Percentiles rank a stretch among this genome's conserved stretches.
Evolutionary conservation across 23 red algal genomes (phyloP).

Genomic region (Gracilaria vermiculophylla): DNA sequence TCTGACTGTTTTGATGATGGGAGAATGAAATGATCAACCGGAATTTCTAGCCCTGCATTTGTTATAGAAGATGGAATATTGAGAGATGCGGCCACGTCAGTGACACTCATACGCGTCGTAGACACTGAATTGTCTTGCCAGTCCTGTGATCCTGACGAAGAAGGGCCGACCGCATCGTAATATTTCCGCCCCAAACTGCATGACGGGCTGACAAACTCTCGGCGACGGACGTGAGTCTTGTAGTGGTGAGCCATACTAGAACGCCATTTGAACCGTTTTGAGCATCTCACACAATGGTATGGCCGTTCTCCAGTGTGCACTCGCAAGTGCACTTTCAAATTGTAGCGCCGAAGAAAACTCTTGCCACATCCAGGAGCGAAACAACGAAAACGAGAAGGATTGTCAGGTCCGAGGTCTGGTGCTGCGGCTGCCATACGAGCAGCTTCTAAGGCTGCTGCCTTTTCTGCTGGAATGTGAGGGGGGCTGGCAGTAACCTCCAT

Average conservation of each 20-base stretch:
- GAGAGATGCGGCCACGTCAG: neutral
- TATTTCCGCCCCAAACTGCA: neutral
- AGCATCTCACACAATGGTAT: constrained; percentile 58
- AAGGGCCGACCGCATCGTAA: neutral
- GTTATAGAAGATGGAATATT: neutral
- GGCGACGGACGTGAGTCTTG: neutral
- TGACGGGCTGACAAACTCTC: neutral
- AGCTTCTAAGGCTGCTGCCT: neutral
- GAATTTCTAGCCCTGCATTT: neutral
- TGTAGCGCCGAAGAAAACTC: constrained; percentile 62
- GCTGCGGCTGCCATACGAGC: neutral
- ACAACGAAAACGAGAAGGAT: neutral
- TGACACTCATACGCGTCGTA: neutral
- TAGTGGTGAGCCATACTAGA: constrained; percentile 54
- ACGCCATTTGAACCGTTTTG: constrained; percentile 68
- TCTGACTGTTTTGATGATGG: neutral
- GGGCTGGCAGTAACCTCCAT: neutral
- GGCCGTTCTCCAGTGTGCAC: constrained; percentile 79
- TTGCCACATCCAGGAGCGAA: neutral
- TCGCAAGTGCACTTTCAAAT: constrained; percentile 68
- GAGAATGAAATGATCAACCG: neutral
- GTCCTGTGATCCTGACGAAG: neutral
- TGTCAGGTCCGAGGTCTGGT: neutral
- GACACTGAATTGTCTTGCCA: neutral
- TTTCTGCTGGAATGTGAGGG: neutral